These are phyloP conservation scores for Paramecium primaurelia DNA, from an alignment of 73 alveolate genomes.

Conservation along the genomic window DNA sequence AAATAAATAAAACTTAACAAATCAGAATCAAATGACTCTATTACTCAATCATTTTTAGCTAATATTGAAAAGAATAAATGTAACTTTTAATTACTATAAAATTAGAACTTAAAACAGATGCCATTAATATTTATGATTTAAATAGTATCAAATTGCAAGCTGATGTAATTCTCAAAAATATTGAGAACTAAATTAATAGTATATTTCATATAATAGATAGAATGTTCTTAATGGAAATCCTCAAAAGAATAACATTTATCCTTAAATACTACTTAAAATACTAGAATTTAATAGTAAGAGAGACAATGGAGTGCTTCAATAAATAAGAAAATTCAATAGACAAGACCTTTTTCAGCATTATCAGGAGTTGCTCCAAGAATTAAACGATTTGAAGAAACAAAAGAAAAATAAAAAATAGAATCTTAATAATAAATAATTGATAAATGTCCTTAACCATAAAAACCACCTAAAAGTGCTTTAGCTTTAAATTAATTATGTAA, in stretches of 20 bases:
- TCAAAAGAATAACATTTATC: not conserved
- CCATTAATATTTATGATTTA: not conserved
- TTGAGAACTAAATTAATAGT: slow-evolving; percentile 14
- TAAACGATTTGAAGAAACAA: not conserved
- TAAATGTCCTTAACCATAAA: not conserved
- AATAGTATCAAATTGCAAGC: not conserved
- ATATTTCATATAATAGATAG: not conserved
- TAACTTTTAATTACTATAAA: not conserved
- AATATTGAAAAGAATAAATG: slow-evolving; percentile 8
- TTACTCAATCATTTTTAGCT: not conserved
- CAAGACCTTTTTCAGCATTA: not conserved
- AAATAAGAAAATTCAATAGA: not conserved
- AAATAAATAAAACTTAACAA: not conserved
- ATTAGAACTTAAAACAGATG: not conserved
- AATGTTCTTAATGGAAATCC: not conserved
- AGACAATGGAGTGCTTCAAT: not conserved
- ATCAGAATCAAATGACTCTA: not conserved
- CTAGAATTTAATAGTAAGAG: not conserved
- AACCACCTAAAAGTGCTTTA: not conserved
- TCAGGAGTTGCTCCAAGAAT: not conserved
- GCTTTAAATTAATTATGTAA: not conserved
- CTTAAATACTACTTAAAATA: not conserved
- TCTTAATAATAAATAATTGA: not conserved
- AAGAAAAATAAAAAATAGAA: not conserved
- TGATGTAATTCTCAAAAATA: not conserved